These are phyloP conservation scores for Pleurotus citrinopileatus DNA, from an alignment of 768 basidiomycete species.

Conservation along the genomic window DNA sequence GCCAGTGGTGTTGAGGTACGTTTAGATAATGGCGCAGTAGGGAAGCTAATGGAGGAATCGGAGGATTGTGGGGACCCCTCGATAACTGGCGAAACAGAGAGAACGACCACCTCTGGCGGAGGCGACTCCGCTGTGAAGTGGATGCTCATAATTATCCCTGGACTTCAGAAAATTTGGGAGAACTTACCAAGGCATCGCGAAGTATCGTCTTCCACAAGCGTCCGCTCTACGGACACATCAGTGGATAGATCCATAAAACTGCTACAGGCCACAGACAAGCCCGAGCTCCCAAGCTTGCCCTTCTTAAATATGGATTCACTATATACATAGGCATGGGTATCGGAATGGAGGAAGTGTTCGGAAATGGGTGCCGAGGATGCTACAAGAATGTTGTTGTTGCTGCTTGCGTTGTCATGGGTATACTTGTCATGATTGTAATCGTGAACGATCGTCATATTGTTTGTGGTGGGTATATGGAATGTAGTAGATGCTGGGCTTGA, in stretches of 20 bases:
- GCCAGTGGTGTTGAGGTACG: too few species aligned
- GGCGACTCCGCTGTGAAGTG: not conserved
- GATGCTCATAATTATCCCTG: not conserved
- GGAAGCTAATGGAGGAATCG: not conserved
- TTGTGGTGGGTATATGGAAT: not conserved
- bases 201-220: not conserved
- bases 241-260: slow-evolving; percentile 8
- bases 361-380: not conserved
- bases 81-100: not conserved
- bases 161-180: not conserved
- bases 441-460: not conserved
- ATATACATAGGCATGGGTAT: not conserved
- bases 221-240: not conserved
- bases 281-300: not conserved
- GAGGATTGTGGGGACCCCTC: not conserved
- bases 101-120: not conserved
- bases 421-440: slow-evolving; percentile 1
- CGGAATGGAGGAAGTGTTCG: not conserved
- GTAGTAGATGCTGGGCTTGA: not conserved
- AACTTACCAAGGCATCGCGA: not conserved
- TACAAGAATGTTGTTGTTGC: slow-evolving; percentile 1
- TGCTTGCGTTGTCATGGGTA: slow-evolving; percentile 4
- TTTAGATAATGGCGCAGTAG: not conserved
- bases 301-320: not conserved
- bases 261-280: not conserved